phyloP scores from a whole-genome alignment of 108 stramenopile genomes.

The Aurantiochytrium sp. region DNA sequence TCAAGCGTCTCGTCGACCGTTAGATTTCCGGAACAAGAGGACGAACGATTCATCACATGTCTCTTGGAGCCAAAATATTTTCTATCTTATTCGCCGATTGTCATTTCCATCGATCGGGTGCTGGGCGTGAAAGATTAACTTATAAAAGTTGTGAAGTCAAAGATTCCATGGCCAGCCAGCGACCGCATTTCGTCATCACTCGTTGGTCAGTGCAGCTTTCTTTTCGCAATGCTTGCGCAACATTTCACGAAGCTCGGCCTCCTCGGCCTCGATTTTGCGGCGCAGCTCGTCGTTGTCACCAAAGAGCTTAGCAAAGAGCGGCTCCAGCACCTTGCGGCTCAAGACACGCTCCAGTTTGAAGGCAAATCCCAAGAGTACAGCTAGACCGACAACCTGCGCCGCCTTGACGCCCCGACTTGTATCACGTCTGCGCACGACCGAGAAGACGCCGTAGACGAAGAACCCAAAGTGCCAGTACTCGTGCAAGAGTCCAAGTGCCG shows the following conservation, averaged over 20 bases:
- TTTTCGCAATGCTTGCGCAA: not conserved
- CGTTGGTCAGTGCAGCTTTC: not conserved
- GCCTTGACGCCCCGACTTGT: not conserved
- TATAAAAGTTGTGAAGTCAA: no score
- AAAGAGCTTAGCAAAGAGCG: not conserved
- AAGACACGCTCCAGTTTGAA: not conserved
- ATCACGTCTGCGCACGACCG: not conserved
- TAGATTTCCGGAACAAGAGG: not conserved
- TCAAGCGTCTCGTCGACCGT: slow-evolving; percentile 10
- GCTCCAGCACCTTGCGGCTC: not conserved
- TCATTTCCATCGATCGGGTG: no score
- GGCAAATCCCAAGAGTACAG: not conserved
- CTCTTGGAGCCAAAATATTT: no score
- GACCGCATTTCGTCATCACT: no score
- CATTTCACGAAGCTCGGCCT: not conserved
- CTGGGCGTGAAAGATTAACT: no score
- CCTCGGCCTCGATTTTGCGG: not conserved
- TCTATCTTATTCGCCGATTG: no score
- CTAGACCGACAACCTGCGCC: not conserved
- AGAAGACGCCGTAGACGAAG: not conserved
- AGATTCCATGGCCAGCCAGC: no score
- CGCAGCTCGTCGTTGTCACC: not conserved
- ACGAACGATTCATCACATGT: no score
- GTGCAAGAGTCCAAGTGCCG: not conserved
- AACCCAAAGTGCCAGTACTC: not conserved